Base-by-base conservation (phyloP, 2,329 filamentous ascomycete species). In the Exophiala phaeomuriformis region DNA sequence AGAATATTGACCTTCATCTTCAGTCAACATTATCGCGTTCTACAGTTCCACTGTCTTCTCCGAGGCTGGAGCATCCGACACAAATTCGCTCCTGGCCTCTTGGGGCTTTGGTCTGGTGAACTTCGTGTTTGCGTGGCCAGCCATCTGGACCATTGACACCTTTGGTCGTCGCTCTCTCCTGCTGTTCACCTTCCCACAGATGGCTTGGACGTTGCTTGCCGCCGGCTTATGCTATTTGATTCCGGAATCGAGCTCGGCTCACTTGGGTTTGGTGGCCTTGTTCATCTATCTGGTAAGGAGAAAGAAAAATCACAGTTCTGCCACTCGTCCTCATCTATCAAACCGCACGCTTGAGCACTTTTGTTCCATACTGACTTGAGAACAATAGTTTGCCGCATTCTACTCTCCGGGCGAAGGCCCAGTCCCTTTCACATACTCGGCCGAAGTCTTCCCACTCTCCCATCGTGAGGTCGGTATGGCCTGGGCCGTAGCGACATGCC, bases 171-270 rank as follows among this genome's bases (percentile, higher is more conserved):
- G 82, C 33, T 71, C 78, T 10, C 71, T 85, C 8, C 72, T 84
- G 1, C 69, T 84, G 0, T 84, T 85, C 66, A 85, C 82, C 2
- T 84, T 85, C 64, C 81, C 82, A 0, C 75, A 84, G 55, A 85
- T 85, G 81, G 78, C 78, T 8, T 83, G 81, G 80, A 81, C 80
- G 3, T 68, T 85, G n/a, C 72, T 85, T 1, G 78, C 79, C 0
- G 80, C 79, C n/a, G 82, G 79, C 3, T 74, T 84, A 44, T 80
- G 75, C 61, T 81, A 79, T 48, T 72, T 78, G 37, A 75, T 83
- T 19, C 69, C 70, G 0, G 58, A 62, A 30, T 62, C 67, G 0
- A 70, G 64, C 27, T 72, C 63, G 0, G 71, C 74, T 0, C 75
- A 77, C 52, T 71, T 81, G 8, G 79, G 69, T 0, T 66, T 79